Percentiles rank a stretch among this genome's conserved stretches.
Evolutionary conservation across 305 asterid genomes (phyloP).

Genomic region (Solanum hybrid): DNA sequence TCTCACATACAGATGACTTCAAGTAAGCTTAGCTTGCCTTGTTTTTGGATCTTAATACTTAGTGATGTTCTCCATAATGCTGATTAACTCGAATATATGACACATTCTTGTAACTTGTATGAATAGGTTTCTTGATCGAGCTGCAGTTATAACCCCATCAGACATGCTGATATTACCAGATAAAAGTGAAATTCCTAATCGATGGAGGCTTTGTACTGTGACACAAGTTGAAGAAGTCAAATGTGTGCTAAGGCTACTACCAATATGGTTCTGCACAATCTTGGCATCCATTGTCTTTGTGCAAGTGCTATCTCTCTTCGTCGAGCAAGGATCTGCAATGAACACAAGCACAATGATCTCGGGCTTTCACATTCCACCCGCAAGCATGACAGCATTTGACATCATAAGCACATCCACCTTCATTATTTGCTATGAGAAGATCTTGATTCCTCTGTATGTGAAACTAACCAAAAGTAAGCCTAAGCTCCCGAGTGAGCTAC

Average conservation of each 20-base stretch:
- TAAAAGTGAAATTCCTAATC: constrained; percentile 44
- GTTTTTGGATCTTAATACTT: neutral
- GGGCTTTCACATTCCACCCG: constrained; percentile 60
- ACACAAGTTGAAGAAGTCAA: constrained; percentile 86
- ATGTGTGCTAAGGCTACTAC: constrained; percentile 57
- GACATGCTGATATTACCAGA: constrained; percentile 31
- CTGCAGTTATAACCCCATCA: constrained; percentile 47
- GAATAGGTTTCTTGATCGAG: constrained; percentile 64
- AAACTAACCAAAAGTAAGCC: constrained; percentile 45
- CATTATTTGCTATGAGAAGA: constrained; percentile 54
- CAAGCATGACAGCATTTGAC: constrained; percentile 82
- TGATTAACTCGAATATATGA: neutral
- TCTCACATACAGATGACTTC: constrained; percentile 53
- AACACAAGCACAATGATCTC: constrained; percentile 44
- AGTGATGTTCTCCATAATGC: neutral
- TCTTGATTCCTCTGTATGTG: constrained; percentile 49
- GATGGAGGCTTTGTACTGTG: constrained; percentile 65
- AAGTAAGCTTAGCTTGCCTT: constrained; percentile 28
- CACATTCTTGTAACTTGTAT: neutral
- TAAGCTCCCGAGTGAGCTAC: constrained; percentile 49
- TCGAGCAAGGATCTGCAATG: constrained; percentile 87
- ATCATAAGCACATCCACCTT: constrained; percentile 68
- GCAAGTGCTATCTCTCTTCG: constrained; percentile 75
- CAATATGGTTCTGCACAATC: constrained; percentile 84
- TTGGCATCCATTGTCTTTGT: constrained; percentile 64